Evolutionary conservation across 2,329 filamentous ascomycete species (phyloP).

Genomic region (Trichothecium sympodiale): DNA sequence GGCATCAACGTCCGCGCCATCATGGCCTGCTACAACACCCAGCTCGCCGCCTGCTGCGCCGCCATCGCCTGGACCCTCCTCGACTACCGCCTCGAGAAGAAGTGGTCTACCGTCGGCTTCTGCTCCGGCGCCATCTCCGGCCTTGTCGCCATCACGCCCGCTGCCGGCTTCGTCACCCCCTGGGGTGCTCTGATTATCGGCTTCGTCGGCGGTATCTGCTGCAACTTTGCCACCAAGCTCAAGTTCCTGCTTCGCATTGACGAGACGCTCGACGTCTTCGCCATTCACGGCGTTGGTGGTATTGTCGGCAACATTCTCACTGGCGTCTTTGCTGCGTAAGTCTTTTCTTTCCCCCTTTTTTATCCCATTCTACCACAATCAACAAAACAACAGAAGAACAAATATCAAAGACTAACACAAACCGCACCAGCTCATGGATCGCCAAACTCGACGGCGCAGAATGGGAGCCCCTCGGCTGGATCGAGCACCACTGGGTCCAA

Average conservation of each 20-base stretch:
- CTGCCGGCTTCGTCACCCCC: constrained; percentile 67
- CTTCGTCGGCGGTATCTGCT: constrained; percentile 49
- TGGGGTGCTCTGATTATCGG: constrained; percentile 50
- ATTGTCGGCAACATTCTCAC: constrained; percentile 72
- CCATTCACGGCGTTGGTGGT: constrained; percentile 77
- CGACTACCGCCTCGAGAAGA: constrained; percentile 83
- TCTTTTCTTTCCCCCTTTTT: constrained; percentile 7
- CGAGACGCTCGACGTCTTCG: constrained; percentile 83
- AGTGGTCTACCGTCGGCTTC: constrained; percentile 91
- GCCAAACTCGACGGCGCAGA: constrained; percentile 60
- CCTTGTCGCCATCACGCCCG: constrained; percentile 78
- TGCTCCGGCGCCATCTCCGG: constrained; percentile 82
- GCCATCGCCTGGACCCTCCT: constrained; percentile 77
- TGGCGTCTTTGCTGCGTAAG: constrained; percentile 62
- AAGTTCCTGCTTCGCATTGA: constrained; percentile 65
- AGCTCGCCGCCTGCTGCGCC: constrained; percentile 71
- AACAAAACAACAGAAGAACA: too few species aligned
- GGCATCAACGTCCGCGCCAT: constrained; percentile 75
- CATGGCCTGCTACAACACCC: constrained; percentile 83
- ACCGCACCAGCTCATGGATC: constrained; percentile 47
- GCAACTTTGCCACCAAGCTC: constrained; percentile 83
- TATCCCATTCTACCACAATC: too few species aligned
- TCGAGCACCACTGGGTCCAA: constrained; percentile 60
- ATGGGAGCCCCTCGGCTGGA: constrained; percentile 51
- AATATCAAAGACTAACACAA: constrained; percentile 9